These are phyloP conservation scores for Phialocephala subalpina DNA, from an alignment of 2,329 filamentous ascomycete genomes.

Conservation along the genomic window DNA sequence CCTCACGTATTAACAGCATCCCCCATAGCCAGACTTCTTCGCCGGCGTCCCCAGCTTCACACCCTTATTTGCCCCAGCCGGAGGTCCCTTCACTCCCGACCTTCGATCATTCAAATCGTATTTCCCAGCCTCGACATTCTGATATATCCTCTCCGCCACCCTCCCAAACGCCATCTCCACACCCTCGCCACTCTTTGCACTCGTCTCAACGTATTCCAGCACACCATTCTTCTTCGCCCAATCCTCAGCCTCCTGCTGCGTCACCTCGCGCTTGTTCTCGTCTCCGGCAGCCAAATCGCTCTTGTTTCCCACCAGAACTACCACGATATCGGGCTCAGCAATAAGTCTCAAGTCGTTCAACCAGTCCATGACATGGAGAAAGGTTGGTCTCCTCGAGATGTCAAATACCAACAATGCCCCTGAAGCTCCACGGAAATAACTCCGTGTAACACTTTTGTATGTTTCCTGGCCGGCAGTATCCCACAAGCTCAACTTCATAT, in stretches of 20 bases:
- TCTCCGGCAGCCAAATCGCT: conserved; percentile 72
- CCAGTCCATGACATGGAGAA: conserved; percentile 90
- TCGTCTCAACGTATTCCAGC: conserved; percentile 94
- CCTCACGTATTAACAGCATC: conserved; percentile 38
- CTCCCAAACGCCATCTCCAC: conserved; percentile 94
- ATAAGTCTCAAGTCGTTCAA: conserved; percentile 93
- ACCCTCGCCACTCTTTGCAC: conserved; percentile 92
- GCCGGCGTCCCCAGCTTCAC: conserved; percentile 51
- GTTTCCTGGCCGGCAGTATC: conserved; percentile 97
- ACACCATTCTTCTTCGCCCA: conserved; percentile 90
- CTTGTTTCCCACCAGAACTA: conserved; percentile 96
- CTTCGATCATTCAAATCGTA: conserved; percentile 95
- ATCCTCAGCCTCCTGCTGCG: conserved; percentile 81
- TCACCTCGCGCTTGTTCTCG: conserved; percentile 79
- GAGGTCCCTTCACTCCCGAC: conserved; percentile 84
- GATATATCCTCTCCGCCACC: conserved; percentile 93
- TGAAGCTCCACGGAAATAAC: conserved; percentile 74
- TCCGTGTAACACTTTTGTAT: conserved; percentile 94
- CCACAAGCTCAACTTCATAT: conserved; percentile 96
- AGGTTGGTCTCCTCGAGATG: conserved; percentile 85
- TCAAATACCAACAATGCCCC: conserved; percentile 92
- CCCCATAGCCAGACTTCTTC: conserved; percentile 34
- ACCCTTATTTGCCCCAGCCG: conserved; percentile 53
- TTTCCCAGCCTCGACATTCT: conserved; percentile 89
- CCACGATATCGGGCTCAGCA: conserved; percentile 93